Base-by-base conservation (phyloP, 176 grass and related monocot genomes). In the Phoenix roebelenii region DNA sequence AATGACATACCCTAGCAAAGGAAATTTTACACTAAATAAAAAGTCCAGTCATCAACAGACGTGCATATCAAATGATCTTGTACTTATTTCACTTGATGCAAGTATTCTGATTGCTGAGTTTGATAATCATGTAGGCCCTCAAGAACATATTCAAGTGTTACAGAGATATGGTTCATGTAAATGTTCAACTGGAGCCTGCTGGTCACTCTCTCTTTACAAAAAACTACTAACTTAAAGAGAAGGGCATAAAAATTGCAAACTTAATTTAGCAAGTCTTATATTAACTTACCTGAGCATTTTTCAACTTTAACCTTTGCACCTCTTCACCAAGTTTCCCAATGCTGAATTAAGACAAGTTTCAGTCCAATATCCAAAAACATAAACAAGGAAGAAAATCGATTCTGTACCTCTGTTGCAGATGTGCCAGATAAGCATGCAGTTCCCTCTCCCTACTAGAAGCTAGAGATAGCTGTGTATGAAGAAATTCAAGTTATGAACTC, bases 371-470 rank as follows among this genome's bases (percentile, higher is more conserved):
- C 16, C 48, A 23, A 65, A 22, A 24, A 51, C 16, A 22, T 70
- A 50, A 51, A 54, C 67, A 65, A 52, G 15, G 28, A 51, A 65
- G 18, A 1, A 72, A 14, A 71, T 30, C n/a, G 14, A 60, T 58
- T 17, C 1, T 57, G 63, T 79, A 89, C 90, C 90, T 86, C 85
- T 72, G 79, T 35, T 95, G 79, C 73, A 95, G 66, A 61, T 83
- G 51, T 69, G 73, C 5, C 14, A 83, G 15, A 75, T 86, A 83
- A 3, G 73, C 75, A 24, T 89, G 77, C 81, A 89, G 73, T 71
- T 80, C 85, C 77, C 83, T 86, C 60, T 95, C 90, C 58, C 69
- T 83, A 15, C 58, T 32, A 80, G 62, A 29, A n/a, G 30, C 49
- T 76, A 72, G 65, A 60, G 50, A 76, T 57, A 68, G 57, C 82